Percentiles rank a stretch among this genome's conserved stretches.
Evolutionary conservation across 1,284 basidiomycete species (phyloP).

Genomic region (Schizophyllum commune): DNA sequence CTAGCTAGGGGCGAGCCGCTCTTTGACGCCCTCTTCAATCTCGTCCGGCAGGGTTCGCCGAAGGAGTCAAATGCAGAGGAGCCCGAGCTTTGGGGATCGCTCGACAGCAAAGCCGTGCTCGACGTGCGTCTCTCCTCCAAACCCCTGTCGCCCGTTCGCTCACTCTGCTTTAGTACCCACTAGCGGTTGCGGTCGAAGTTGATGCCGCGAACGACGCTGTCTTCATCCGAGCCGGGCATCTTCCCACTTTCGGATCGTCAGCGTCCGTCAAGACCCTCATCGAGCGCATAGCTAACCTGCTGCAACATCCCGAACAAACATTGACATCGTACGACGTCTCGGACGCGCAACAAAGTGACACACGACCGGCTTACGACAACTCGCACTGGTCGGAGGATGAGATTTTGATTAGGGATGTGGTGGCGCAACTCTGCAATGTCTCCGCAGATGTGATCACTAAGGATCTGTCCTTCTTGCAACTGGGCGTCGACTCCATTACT

Average conservation of each 20-base stretch:
- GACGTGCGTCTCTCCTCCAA: constrained; percentile 2
- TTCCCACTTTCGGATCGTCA: constrained; percentile 1
- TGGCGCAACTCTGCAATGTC: constrained; percentile 4
- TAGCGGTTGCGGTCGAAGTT: constrained; percentile 7
- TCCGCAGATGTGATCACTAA: constrained; percentile 3
- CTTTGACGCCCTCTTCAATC: constrained; percentile 7
- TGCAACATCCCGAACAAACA: constrained; percentile 1
- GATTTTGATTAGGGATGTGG: constrained; percentile 2
- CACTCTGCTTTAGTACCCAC: constrained; percentile 2
- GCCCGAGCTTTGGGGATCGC: constrained; percentile 1
- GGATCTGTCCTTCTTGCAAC: constrained; percentile 7
- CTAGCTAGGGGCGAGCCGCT: constrained; percentile 5
- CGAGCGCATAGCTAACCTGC: constrained; percentile 2
- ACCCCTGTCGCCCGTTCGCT: not conserved
- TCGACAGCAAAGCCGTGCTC: constrained; percentile 7
- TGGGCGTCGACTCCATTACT: constrained; percentile 9
- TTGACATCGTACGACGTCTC: not conserved
- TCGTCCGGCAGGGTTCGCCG: not conserved
- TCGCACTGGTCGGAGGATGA: constrained; percentile 4
- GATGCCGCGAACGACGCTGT: constrained; percentile 1
- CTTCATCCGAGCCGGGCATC: constrained; percentile 4
- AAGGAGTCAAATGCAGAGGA: not conserved
- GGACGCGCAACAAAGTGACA: not conserved
- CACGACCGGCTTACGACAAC: not conserved
- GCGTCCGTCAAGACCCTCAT: constrained; percentile 3